Percentiles rank a stretch among this genome's conserved stretches.
phyloP scores from a whole-genome alignment of 176 grass and related monocot species.

The barley (Hordeum vulgare) region DNA sequence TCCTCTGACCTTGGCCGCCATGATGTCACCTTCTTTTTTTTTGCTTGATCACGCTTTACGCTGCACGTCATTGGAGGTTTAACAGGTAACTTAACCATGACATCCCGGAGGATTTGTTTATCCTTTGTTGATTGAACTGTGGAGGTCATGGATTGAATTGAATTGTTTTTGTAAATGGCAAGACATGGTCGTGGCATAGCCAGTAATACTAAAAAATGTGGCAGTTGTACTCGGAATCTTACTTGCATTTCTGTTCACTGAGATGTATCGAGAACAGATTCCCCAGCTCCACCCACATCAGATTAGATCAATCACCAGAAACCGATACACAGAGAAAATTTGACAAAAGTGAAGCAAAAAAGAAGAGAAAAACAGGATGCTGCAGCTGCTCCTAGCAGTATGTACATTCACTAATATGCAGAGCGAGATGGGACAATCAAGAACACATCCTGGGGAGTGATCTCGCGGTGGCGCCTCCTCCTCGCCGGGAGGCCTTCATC shows the following conservation, averaged over 20 bases:
- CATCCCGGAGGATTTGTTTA: not conserved
- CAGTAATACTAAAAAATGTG: not conserved
- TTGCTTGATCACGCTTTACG: conserved; percentile 17
- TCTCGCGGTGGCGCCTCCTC: conserved; percentile 4
- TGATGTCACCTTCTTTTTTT: conserved; percentile 45
- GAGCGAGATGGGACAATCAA: conserved; percentile 24
- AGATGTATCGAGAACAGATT: not conserved
- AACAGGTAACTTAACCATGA: conserved; percentile 9
- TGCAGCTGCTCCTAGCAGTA: conserved; percentile 18
- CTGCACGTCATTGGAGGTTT: not conserved
- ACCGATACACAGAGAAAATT: conserved; percentile 6
- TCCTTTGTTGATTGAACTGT: not conserved
- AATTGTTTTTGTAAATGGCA: not conserved
- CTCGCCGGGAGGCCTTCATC: conserved; percentile 45
- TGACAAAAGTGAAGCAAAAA: conserved; percentile 9
- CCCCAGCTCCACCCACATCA: not conserved
- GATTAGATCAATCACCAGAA: conserved; percentile 7
- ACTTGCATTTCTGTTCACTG: conserved; percentile 5
- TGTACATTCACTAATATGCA: conserved; percentile 28
- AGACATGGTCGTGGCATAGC: not conserved
- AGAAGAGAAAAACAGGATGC: not conserved
- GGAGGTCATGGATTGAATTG: not conserved
- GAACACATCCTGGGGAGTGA: conserved; percentile 96
- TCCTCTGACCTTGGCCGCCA: conserved; percentile 18
- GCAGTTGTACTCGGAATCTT: not conserved